Evolutionary conservation across 768 basidiomycete species (phyloP), one percentile per base, ranked within the genome.

Genomic region (Boletus barrowsii): DNA sequence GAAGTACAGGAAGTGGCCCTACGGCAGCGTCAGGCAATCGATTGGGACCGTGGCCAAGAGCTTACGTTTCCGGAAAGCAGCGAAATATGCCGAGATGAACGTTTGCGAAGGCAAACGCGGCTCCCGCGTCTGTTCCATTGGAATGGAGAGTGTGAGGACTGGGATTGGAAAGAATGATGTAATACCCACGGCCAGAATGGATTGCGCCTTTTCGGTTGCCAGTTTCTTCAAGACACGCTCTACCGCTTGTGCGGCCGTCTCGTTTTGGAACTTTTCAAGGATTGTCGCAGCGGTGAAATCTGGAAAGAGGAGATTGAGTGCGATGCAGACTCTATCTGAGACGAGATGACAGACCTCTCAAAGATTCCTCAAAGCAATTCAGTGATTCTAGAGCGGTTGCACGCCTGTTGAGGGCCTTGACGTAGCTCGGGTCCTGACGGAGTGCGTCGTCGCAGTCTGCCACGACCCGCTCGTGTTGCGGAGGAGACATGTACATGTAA

Each of bases 221-320:
- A 97, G 72, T 57, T 85, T 84, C 73, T 95, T 94, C 65, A 98
- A 73, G 18, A 96, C 90, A n/a, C 93, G 84, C 69, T 98, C 97
- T 9, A 98, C 93, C 0, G 90, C 76, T 49, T 84, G 79, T 5
- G 88, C 83, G 2, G 93, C 87, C 1, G 75, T 61, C 57, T 89
- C 83, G 65, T 95, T 93, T 67, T 86, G 80, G 83, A 98, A 97
- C 64, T 87, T 86, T 71, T 95, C 93, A 40, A 99, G 80, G 59
- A 99, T 96, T 15, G 95, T 93, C 0, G 90, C 87, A n/a, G 96
- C 92, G 0, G 96, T 98, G 77, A 86, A 98, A 71, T 99, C 96
- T 94, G 32, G 13, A 40, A 32, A 18, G 42, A 3, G 20, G 9
- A 3, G 10, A 47, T 44, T 44, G 24, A 47, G 46, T 39, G 17